Evolutionary conservation across 345 rosid genomes (phyloP), one percentile per base, ranked within the genome.

Genomic region (Arabis hirsuta): DNA sequence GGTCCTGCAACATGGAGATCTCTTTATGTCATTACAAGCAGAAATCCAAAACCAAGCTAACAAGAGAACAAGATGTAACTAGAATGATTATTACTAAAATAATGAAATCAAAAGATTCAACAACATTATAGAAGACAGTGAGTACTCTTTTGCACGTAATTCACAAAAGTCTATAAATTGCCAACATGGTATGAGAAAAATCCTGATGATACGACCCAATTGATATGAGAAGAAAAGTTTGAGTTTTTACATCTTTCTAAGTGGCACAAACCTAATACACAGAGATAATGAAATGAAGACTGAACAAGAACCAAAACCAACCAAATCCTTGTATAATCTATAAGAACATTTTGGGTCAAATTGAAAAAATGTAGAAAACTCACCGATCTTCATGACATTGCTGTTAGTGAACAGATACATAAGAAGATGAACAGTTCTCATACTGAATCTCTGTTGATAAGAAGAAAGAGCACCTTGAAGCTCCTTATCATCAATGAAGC

Each of bases 401-500:
- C 77, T 78, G 60, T 87, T 84, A 27, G 97, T 91, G 84, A 89
- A 95, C 32, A 78, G 81, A 77, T 87, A 95, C 89, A 95, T 91
- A 69, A 91, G 86, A 58, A 95, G 91, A 67, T 74, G 92, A 72
- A 95, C 93, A 8, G 97, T 91, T 65, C 96, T 83, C 76, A 94
- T 26, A 78, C 99, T 91, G 86, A 91, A 95, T 73, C 82, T 84
- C 83, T 95, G 96, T 41, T 77, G 87, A 48, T 89, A 89, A 14
- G 88, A 71, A 32, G 99, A 88, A 9, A 95, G 83, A 29, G 96
- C 99, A 52, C 86, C 83, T 80, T 95, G 96, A 56, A 91, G 81
- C 78, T 95, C 99, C 65, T 82, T 89, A 38, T 95, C 99, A 55
- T 95, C 97, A 61, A 91, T 89, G 39, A 89, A 70, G 0, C 96